These are phyloP conservation scores for Gleditsia sinensis DNA, from an alignment of 306 rosid genomes.

Conservation along the genomic window DNA sequence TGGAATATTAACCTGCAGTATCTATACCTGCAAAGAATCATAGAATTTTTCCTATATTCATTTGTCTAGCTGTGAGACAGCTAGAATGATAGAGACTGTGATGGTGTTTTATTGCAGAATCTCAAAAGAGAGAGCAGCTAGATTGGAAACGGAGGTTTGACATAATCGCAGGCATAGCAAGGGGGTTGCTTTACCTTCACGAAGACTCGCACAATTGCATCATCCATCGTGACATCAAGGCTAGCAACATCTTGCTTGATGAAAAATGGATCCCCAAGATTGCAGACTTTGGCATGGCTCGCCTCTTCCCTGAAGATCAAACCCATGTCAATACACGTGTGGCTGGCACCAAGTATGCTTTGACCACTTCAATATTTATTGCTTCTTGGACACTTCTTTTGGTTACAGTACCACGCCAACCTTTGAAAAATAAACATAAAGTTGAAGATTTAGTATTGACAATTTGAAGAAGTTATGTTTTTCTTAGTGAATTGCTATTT, in stretches of 20 bases:
- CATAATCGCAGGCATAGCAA: slow-evolving; percentile 78
- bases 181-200: slow-evolving; percentile 91
- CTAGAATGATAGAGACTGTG: neutral
- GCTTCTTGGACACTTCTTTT: neutral
- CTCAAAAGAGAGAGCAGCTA: slow-evolving; percentile 55
- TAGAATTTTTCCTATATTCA: neutral
- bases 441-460: neutral
- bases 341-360: slow-evolving; percentile 88
- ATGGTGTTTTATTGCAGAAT: slow-evolving; percentile 46
- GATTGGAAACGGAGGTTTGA: slow-evolving; percentile 85
- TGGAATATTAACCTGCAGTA: neutral
- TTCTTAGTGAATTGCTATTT: too few species aligned
- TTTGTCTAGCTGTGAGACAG: neutral
- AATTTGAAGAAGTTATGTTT: too few species aligned
- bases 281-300: slow-evolving; percentile 99
- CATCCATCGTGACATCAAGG: slow-evolving; percentile 93
- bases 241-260: slow-evolving; percentile 84
- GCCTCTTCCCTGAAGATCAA: slow-evolving; percentile 96
- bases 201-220: slow-evolving; percentile 88
- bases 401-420: neutral
- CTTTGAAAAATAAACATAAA: neutral
- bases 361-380: neutral
- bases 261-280: slow-evolving; percentile 93
- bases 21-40: too few species aligned
- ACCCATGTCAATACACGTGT: slow-evolving; percentile 89